These are phyloP conservation scores for Platismatia glauca DNA, from an alignment of 495 filamentous ascomycete species.

Conservation along the genomic window DNA sequence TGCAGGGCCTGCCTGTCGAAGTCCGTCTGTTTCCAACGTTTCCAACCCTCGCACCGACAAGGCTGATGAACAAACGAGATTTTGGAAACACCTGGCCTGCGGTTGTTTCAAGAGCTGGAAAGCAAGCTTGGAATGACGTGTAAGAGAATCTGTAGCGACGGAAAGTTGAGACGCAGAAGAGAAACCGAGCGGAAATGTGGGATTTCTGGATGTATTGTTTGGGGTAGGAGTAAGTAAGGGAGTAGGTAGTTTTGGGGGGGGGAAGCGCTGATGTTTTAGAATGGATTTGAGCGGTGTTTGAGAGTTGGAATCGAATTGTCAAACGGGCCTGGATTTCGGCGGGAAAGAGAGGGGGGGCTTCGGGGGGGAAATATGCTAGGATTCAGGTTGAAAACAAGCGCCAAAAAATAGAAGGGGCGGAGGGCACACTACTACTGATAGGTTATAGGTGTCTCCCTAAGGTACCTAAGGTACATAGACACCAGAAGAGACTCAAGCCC, in stretches of 20 bases:
- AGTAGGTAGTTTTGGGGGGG: not conserved
- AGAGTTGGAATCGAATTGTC: constrained; percentile 10
- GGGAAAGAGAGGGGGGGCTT: not conserved
- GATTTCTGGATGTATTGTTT: constrained; percentile 3
- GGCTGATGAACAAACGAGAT: constrained; percentile 1
- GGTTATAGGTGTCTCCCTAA: too few relatives aligned
- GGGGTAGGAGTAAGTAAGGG: constrained; percentile 1
- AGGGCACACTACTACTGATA: too few relatives aligned
- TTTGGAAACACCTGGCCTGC: not conserved
- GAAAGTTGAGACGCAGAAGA: constrained; percentile 9
- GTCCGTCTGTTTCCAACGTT: constrained; percentile 11
- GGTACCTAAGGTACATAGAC: too few relatives aligned
- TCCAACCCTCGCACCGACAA: constrained; percentile 7
- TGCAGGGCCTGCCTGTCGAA: constrained; percentile 15
- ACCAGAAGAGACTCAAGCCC: too few relatives aligned
- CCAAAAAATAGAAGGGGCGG: too few relatives aligned
- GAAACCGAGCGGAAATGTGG: not conserved
- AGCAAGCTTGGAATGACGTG: constrained; percentile 4
- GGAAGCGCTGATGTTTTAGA: constrained; percentile 15
- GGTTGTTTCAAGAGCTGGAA: constrained; percentile 8
- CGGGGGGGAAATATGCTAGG: not conserved
- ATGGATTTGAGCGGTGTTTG: constrained; percentile 9
- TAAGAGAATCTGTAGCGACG: constrained; percentile 17
- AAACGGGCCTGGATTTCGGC: constrained; percentile 9
- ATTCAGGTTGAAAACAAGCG: constrained; percentile 2